These are phyloP conservation scores for Flagelloscypha sp. DNA, from an alignment of 768 basidiomycete species.

Conservation along the genomic window DNA sequence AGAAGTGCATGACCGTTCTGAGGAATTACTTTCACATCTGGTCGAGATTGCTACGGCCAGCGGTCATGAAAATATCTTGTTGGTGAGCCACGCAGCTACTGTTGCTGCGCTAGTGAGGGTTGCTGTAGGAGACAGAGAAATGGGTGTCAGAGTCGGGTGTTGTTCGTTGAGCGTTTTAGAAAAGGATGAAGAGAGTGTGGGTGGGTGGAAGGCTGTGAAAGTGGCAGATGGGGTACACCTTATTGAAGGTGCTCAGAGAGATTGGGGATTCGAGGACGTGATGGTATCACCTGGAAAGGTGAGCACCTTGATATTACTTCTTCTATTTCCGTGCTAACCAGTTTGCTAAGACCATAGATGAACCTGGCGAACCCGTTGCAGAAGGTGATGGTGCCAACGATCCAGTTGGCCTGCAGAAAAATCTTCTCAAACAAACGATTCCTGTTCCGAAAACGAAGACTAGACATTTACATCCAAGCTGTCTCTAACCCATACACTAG, in stretches of 20 bases:
- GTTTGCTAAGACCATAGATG: constrained; percentile 55
- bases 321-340: too few species aligned
- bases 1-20: constrained; percentile 52
- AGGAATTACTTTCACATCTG: constrained; percentile 46
- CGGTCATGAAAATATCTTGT: constrained; percentile 43
- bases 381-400: constrained; percentile 51
- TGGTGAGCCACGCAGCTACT: constrained; percentile 73
- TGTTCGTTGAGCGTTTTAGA: constrained; percentile 59
- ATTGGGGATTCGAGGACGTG: constrained; percentile 80
- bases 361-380: constrained; percentile 61
- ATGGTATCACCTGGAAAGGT: constrained; percentile 55
- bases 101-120: constrained; percentile 55
- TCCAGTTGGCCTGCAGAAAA: constrained; percentile 52
- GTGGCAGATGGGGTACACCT: constrained; percentile 55
- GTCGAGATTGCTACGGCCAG: too few species aligned
- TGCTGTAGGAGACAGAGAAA: constrained; percentile 42
- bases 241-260: constrained; percentile 48
- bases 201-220: constrained; percentile 36
- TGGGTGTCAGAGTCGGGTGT: constrained; percentile 63
- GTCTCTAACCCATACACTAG: constrained; percentile 10
- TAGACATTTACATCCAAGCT: constrained; percentile 14
- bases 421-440: too few species aligned
- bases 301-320: too few species aligned
- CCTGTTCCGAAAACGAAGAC: too few species aligned
- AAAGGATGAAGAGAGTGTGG: constrained; percentile 25